Evolutionary conservation across 306 rosid species (phyloP), one percentile per base, ranked within the genome.

Genomic region (Cucumis cinereus): DNA sequence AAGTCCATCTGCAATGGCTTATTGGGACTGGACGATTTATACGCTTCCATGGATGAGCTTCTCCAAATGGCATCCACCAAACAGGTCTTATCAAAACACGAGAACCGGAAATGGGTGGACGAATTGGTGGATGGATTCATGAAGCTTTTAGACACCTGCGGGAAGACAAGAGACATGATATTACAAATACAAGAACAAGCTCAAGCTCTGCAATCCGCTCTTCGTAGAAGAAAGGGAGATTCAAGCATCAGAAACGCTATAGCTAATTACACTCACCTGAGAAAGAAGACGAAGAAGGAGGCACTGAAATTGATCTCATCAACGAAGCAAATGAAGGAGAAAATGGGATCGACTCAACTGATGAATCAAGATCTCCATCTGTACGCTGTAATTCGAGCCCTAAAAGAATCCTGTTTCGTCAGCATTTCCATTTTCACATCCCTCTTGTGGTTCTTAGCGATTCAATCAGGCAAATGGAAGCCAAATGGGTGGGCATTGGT

Each of bases 61-160:
- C 76, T 72, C 59, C 56, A 28, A 24, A 24, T 72, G 60, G 19
- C 30, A 9, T 72, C 76, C 43, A 72, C 76, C 61, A 50, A 23
- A 26, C 76, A 72, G 38, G 23, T 50, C 26, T 50, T 72, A 22
- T 68, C 55, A 11, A 68, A 20, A 54, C 74, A 68, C 55, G 55
- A 68, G 20, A 68, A 68, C n/a, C 36, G 85, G 58, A 81, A 82
- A 64, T 55, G 78, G 17, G 77, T 85, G 47, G 88, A 88, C 76
- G 83, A 82, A 55, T 75, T 86, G 43, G 72, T 91, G 6, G 77
- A 82, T 36, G 79, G 75, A 43, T 89, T 93, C 8, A 83, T 91
- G 68, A 85, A 87, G 56, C 77, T 91, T 83, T 79, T 91, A 19
- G 97, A 91, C 63, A 85, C 90, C 7, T 85, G 90, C 83, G 87